Base-by-base conservation (phyloP, 108 stramenopile genomes). In the Cyclostephanos tholiformis region DNA sequence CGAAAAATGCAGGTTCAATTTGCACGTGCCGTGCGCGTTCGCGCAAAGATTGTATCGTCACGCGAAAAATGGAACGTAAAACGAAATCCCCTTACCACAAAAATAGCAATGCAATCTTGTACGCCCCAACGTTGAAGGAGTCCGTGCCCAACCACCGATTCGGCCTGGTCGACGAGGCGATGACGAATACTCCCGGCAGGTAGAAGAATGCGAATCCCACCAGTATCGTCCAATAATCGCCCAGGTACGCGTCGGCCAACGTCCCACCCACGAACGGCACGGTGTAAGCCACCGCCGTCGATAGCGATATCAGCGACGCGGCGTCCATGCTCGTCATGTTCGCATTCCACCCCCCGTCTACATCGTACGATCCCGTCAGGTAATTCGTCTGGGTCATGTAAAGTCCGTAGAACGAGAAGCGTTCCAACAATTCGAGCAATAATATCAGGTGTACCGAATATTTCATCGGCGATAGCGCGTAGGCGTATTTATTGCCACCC, bases 311-410 rank as follows among this genome's bases (percentile, higher is more conserved):
- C 39, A 79, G 43, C 5, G 71, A 67, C 11, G 71, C 72, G 6
- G 77, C 77, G 39, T 79, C 77, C 71, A 79, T 73, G 2, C 66
- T 67, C n/a, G 48, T 66, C 65, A 79, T 57, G 41, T 75, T 27
- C 29, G 79, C 63, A 75, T 69, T 80, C 74, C 79, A 75, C n/a
- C n/a, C n/a, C n/a, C n/a, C n/a, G n/a, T 75, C 26, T 4, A 55
- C 62, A 36, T 74, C 50, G 67, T 80, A 74, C 26, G 79, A 74
- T 48, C 79, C 79, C 6, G 71, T 72, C 2, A 79, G 44, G 35
- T 65, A 79, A 27, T 75, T 71, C 20, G 84, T 84, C 71, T 84
- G 84, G 23, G 79, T 76, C 65, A 74, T 76, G 71, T 75, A 72
- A 65, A 84, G 39, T 46, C 84, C 84, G 44, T 80, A 84, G 53